Conservation (phyloP, 495 filamentous ascomycete species). For the Hyaloscypha finlandica region DNA sequence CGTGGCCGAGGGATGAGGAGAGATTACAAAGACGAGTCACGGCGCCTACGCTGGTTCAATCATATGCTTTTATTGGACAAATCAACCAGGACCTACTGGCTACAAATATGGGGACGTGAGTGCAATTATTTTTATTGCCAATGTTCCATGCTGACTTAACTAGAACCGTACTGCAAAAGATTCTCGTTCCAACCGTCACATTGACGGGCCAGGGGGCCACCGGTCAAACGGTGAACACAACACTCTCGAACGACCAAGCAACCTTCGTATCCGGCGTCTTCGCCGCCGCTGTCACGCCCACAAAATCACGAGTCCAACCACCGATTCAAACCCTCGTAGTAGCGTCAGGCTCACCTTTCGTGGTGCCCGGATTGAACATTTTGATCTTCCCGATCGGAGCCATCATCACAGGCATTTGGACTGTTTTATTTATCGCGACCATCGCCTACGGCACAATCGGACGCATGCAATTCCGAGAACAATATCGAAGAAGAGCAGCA, state of each 20-base stretch:
- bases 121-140: background rate
- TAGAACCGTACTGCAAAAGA: constrained; percentile 54
- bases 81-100: constrained; percentile 48
- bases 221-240: constrained; percentile 53
- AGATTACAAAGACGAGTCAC: constrained; percentile 18
- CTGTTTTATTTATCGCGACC: constrained; percentile 50
- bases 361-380: constrained; percentile 66
- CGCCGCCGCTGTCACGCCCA: constrained; percentile 34
- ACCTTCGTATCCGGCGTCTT: constrained; percentile 72
- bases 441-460: constrained; percentile 64
- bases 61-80: constrained; percentile 55
- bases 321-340: constrained; percentile 39
- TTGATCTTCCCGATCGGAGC: constrained; percentile 69
- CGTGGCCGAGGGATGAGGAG: constrained; percentile 28
- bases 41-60: constrained; percentile 44
- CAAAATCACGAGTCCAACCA: constrained; percentile 37
- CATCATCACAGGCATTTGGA: constrained; percentile 65
- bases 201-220: constrained; percentile 51
- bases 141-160: constrained; percentile 25
- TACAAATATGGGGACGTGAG: constrained; percentile 29
- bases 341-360: constrained; percentile 46
- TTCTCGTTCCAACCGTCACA: constrained; percentile 64
- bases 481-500: constrained; percentile 58
- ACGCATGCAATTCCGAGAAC: constrained; percentile 63
- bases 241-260: constrained; percentile 64